phyloP scores from a whole-genome alignment of 805 yeast species.

The Candida ponderosae region DNA sequence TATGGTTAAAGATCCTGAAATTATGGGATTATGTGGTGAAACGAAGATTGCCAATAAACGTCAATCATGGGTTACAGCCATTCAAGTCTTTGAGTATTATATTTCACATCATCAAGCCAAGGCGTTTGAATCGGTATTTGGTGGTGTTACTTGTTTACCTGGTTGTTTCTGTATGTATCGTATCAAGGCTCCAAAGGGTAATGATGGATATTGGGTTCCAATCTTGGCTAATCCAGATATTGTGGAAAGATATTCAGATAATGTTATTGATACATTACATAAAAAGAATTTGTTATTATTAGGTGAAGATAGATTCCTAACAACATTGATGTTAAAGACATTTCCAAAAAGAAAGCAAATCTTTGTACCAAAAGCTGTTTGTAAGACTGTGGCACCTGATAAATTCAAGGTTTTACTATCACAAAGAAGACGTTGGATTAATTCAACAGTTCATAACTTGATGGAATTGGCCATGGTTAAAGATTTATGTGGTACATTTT shows the following conservation, averaged over 20 bases:
- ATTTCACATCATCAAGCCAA: constrained; percentile 92
- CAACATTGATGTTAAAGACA: constrained; percentile 79
- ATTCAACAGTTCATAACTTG: constrained; percentile 88
- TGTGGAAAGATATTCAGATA: constrained; percentile 85
- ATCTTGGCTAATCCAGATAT: constrained; percentile 88
- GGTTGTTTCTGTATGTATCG: constrained; percentile 94
- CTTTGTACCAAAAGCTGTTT: constrained; percentile 84
- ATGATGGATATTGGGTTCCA: constrained; percentile 84
- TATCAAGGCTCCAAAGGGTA: constrained; percentile 81
- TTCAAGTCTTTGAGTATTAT: constrained; percentile 89
- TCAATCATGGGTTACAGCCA: constrained; percentile 84
- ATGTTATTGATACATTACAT: constrained; percentile 77
- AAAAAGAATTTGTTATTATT: constrained; percentile 75
- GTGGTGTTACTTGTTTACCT: constrained; percentile 91
- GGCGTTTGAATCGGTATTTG: constrained; percentile 92
- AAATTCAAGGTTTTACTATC: constrained; percentile 71
- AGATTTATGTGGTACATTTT: constrained; percentile 90
- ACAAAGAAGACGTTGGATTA: constrained; percentile 95
- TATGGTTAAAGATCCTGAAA: constrained; percentile 75
- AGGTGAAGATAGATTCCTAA: constrained; percentile 85
- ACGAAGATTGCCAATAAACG: constrained; percentile 82
- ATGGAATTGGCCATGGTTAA: constrained; percentile 79
- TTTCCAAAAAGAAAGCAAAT: constrained; percentile 86
- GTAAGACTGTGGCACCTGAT: constrained; percentile 88
- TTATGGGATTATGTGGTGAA: constrained; percentile 95